phyloP scores from a whole-genome alignment of 208 protist species.

The Porcisia hertigi region DNA sequence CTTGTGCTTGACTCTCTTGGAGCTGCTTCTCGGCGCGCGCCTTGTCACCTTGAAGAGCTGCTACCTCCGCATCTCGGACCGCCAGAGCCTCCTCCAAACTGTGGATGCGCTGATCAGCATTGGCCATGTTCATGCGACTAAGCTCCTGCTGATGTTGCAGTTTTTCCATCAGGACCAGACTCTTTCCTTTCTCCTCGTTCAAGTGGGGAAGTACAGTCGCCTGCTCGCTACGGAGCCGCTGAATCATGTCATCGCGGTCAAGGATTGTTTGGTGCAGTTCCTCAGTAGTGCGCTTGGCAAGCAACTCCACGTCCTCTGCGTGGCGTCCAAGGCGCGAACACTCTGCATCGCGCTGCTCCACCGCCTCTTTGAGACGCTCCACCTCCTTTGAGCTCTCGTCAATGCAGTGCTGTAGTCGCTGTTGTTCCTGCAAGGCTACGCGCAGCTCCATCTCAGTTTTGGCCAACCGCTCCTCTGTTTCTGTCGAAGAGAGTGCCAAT shows the following conservation, averaged over 20 bases:
- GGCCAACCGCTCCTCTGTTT: slow-evolving; percentile 28
- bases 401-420: slow-evolving; percentile 33
- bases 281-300: slow-evolving; percentile 50
- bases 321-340: slow-evolving; percentile 43
- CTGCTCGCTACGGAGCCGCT: slow-evolving; percentile 49
- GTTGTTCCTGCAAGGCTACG: slow-evolving; percentile 27
- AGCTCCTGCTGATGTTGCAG: slow-evolving; percentile 54
- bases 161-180: slow-evolving; percentile 54
- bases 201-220: slow-evolving; percentile 41
- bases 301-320: slow-evolving; percentile 59
- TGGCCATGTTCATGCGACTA: slow-evolving; percentile 26
- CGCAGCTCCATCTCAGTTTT: slow-evolving; percentile 12
- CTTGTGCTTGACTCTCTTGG: slow-evolving; percentile 16
- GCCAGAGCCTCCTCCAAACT: slow-evolving; percentile 25
- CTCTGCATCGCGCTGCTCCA: slow-evolving; percentile 43
- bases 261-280: slow-evolving; percentile 44
- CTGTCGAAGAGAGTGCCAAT: slow-evolving; percentile 24
- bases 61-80: slow-evolving; percentile 22
- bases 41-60: slow-evolving; percentile 24
- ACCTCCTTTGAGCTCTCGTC: slow-evolving; percentile 40
- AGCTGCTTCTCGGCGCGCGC: slow-evolving; percentile 21
- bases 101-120: slow-evolving; percentile 29
- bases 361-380: slow-evolving; percentile 22
- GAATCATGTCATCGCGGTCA: slow-evolving; percentile 50
- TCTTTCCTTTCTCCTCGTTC: slow-evolving; percentile 43